Percentiles rank a stretch among this genome's conserved stretches.
Conservation (phyloP, 169 alveolate species). For the Plasmodium cynomolgi region DNA sequence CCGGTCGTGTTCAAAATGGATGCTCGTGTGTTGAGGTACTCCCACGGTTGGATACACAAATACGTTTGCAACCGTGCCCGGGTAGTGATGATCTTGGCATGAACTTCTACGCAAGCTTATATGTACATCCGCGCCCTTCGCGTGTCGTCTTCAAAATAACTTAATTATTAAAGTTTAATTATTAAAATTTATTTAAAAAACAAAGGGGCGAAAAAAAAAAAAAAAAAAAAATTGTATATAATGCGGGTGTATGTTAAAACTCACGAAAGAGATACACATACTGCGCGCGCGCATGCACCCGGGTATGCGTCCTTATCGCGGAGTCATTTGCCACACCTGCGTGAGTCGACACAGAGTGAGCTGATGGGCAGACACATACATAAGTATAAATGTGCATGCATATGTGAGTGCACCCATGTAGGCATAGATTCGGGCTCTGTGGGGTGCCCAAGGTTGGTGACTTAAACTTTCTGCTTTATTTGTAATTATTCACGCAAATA, state of each 20-base stretch:
- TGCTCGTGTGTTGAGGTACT: neutral
- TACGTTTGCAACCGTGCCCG: too few species aligned
- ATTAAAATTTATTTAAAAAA: slow-evolving; percentile 18
- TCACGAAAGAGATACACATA: slow-evolving; percentile 26
- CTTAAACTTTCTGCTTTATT: neutral
- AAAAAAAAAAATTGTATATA: slow-evolving; percentile 6
- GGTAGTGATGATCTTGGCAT: too few species aligned
- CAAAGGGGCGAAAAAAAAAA: slow-evolving; percentile 9
- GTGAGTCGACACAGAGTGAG: neutral
- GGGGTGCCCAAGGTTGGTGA: neutral
- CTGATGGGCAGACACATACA: neutral
- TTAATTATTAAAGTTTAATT: slow-evolving; percentile 57
- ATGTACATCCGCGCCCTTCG: neutral
- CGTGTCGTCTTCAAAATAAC: slow-evolving; percentile 3
- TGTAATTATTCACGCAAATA: neutral
- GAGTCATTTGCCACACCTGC: neutral
- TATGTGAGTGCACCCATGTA: neutral
- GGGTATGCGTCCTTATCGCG: neutral
- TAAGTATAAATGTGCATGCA: neutral
- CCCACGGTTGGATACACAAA: neutral
- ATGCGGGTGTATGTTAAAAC: neutral
- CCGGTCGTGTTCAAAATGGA: neutral
- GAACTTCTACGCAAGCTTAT: neutral
- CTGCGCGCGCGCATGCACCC: neutral
- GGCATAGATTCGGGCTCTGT: neutral